These are phyloP conservation scores for Kodamaea sp. DNA, from an alignment of 1,139 yeast species.

Conservation along the genomic window DNA sequence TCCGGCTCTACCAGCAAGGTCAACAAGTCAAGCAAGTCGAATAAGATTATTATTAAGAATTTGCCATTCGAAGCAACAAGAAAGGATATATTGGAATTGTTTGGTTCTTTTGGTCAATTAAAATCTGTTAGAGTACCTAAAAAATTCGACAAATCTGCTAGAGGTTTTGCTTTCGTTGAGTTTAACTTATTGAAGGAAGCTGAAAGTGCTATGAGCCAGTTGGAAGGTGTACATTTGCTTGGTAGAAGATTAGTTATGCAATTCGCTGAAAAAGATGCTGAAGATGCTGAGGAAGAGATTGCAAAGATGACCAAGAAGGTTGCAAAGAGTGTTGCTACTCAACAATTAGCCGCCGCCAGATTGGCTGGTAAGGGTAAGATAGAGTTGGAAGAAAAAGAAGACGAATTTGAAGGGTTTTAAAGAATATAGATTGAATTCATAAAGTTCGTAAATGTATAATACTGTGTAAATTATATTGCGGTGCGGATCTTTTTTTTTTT, in stretches of 20 bases:
- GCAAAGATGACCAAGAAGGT: constrained; percentile 87
- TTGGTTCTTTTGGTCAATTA: constrained; percentile 90
- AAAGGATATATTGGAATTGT: constrained; percentile 84
- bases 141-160: constrained; percentile 89
- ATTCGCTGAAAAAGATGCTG: constrained; percentile 80
- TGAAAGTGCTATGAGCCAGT: constrained; percentile 89
- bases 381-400: constrained; percentile 58
- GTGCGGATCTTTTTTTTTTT: too few relatives aligned
- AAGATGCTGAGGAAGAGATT: constrained; percentile 84
- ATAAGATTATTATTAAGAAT: constrained; percentile 89
- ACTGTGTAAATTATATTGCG: too few relatives aligned
- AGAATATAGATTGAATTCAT: neutral
- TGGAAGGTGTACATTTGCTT: constrained; percentile 92
- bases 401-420: constrained; percentile 20
- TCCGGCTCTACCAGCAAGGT: constrained; percentile 25
- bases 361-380: constrained; percentile 71
- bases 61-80: constrained; percentile 95
- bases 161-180: constrained; percentile 98
- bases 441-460: too few relatives aligned
- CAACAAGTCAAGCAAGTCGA: constrained; percentile 42
- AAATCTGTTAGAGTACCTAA: constrained; percentile 95
- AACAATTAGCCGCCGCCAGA: constrained; percentile 70
- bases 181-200: constrained; percentile 88
- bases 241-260: constrained; percentile 97
- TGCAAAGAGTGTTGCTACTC: constrained; percentile 72